Conservation (phyloP, 805 yeast genomes). For the Candida argentea region DNA sequence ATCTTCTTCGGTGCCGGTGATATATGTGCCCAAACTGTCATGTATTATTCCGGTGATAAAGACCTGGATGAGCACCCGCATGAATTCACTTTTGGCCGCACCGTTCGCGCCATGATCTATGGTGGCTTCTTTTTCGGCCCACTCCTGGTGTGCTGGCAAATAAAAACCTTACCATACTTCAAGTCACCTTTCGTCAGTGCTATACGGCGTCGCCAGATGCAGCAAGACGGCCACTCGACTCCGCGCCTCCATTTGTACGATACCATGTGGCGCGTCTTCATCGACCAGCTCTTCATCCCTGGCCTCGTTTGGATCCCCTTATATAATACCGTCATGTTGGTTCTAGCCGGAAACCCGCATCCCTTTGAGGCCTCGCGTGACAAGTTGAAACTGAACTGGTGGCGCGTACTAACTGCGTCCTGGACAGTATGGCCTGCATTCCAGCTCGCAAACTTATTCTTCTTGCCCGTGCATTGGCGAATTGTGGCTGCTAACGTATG, state of each 20-base stretch:
- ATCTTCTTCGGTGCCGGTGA: constrained; percentile 34
- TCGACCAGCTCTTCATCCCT: constrained; percentile 29
- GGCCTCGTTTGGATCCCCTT: constrained; percentile 32
- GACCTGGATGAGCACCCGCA: constrained; percentile 9
- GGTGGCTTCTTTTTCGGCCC: constrained; percentile 32
- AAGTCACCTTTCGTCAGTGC: constrained; percentile 23
- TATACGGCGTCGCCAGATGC: constrained; percentile 6
- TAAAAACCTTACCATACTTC: constrained; percentile 25
- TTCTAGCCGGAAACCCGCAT: constrained; percentile 24
- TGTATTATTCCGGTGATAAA: constrained; percentile 21
- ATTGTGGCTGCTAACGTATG: constrained; percentile 27
- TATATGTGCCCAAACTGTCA: constrained; percentile 28
- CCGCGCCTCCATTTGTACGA: constrained; percentile 11
- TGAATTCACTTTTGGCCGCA: constrained; percentile 18
- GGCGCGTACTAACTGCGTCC: constrained; percentile 28
- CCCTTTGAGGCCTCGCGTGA: constrained; percentile 22
- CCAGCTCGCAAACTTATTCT: constrained; percentile 27
- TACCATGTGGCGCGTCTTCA: constrained; percentile 15
- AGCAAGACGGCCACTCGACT: constrained; percentile 2
- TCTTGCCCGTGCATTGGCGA: constrained; percentile 29
- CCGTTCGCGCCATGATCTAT: constrained; percentile 26
- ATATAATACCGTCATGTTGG: constrained; percentile 29
- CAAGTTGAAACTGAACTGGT: constrained; percentile 28
- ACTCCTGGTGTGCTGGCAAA: constrained; percentile 28
- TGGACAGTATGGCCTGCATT: constrained; percentile 36